These are phyloP conservation scores for Smallanthus sonchifolius DNA, from an alignment of 129 eudicot genomes.

Conservation along the genomic window DNA sequence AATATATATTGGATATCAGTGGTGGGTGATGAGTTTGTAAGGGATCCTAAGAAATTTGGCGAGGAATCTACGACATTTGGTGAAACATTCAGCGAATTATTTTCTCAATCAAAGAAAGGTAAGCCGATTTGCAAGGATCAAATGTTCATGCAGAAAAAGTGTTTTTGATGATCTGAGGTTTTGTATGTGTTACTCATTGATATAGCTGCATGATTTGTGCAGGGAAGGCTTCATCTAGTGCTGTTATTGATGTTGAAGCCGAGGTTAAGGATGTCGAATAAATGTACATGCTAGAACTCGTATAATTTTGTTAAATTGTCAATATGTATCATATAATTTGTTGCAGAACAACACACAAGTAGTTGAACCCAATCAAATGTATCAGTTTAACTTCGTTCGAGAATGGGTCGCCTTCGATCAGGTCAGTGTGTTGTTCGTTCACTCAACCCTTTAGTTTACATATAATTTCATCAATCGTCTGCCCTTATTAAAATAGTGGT, in stretches of 20 bases:
- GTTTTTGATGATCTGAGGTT: neutral
- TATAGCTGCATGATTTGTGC: slow-evolving; percentile 12
- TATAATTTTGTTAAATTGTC: neutral
- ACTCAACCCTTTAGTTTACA: too few relatives aligned
- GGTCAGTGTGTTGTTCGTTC: too few relatives aligned
- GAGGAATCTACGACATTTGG: slow-evolving; percentile 51
- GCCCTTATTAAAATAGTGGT: too few relatives aligned
- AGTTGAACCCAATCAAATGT: slow-evolving; percentile 4
- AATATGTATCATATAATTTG: slow-evolving; percentile 24
- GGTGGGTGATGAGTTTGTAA: slow-evolving; percentile 61
- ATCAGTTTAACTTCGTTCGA: neutral
- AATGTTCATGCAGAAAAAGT: neutral
- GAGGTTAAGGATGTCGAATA: slow-evolving; percentile 70
- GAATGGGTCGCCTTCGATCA: too few relatives aligned
- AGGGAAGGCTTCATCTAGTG: slow-evolving; percentile 58
- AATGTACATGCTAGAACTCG: slow-evolving; percentile 7
- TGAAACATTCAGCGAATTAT: slow-evolving; percentile 49
- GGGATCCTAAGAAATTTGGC: slow-evolving; percentile 53
- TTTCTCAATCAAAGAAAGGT: slow-evolving; percentile 66
- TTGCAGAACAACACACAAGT: slow-evolving; percentile 7
- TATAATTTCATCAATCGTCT: too few relatives aligned
- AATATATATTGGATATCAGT: slow-evolving; percentile 40
- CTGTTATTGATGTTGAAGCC: slow-evolving; percentile 79
- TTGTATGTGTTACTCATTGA: neutral
- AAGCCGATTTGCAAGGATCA: neutral